Conservation (phyloP, 1,284 basidiomycete genomes). For the Malassezia yamatoensis region DNA sequence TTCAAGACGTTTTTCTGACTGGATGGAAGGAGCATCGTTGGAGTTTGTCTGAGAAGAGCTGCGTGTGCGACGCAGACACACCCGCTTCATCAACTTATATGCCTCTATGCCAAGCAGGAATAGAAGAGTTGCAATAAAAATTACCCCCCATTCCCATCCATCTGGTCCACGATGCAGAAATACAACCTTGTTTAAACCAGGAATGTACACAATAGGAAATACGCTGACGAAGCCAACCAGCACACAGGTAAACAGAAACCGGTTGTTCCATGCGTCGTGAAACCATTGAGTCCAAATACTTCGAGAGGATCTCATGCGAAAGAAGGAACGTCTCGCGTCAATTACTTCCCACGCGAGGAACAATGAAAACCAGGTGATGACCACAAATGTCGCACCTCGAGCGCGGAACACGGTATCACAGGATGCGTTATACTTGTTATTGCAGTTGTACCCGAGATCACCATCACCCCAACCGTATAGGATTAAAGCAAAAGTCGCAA, state of each 20-base stretch:
- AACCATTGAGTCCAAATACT: constrained; percentile 35
- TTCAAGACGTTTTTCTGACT: too few species aligned
- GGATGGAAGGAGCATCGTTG: too few species aligned
- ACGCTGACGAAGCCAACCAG: constrained; percentile 52
- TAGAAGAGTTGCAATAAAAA: constrained; percentile 36
- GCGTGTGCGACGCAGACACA: constrained; percentile 12
- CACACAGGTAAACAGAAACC: constrained; percentile 39
- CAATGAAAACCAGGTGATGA: constrained; percentile 45
- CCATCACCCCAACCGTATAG: constrained; percentile 35
- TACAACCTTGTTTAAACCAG: constrained; percentile 45
- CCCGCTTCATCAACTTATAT: constrained; percentile 42
- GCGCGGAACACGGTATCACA: constrained; percentile 47
- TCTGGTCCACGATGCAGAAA: constrained; percentile 40
- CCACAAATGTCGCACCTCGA: constrained; percentile 44
- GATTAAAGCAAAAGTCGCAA: constrained; percentile 46
- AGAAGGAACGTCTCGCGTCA: constrained; percentile 45
- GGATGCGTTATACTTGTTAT: constrained; percentile 28
- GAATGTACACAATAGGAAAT: constrained; percentile 54
- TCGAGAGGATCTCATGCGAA: constrained; percentile 32
- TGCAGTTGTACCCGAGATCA: constrained; percentile 42
- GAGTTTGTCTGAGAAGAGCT: too few species aligned
- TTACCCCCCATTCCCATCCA: constrained; percentile 47
- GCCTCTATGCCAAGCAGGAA: constrained; percentile 37
- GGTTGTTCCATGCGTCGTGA: constrained; percentile 39
- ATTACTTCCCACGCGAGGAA: constrained; percentile 49